These are phyloP conservation scores for Phytophthora colocasiae DNA, from an alignment of 352 stramenopile species.

Conservation along the genomic window DNA sequence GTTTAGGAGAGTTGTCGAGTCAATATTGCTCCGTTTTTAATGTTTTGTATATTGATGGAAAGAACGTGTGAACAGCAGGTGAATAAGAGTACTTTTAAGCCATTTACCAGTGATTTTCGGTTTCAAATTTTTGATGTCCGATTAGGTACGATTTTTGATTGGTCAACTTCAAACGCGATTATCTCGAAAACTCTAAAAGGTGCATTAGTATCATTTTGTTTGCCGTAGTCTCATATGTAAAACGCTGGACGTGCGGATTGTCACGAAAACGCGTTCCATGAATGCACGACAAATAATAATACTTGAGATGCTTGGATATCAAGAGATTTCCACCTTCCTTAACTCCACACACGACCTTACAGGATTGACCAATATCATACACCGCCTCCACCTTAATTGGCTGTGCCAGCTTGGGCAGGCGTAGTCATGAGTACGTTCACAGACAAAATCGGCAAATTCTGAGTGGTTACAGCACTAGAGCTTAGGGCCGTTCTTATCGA, in stretches of 20 bases:
- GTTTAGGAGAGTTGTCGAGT: too few species aligned
- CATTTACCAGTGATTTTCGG: too few species aligned
- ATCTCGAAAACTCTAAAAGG: too few species aligned
- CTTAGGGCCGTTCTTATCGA: neutral
- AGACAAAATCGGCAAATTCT: neutral
- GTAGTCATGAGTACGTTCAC: conserved; percentile 3
- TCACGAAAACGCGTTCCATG: conserved; percentile 8
- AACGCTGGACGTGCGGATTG: neutral
- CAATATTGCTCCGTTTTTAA: too few species aligned
- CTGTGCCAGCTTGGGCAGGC: neutral
- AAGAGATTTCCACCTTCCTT: conserved; percentile 1
- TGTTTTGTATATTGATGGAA: too few species aligned
- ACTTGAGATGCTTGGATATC: conserved; percentile 2
- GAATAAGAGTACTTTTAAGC: too few species aligned
- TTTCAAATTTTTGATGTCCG: too few species aligned
- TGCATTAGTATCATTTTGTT: too few species aligned
- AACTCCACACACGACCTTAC: conserved; percentile 3
- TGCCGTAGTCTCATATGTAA: too few species aligned
- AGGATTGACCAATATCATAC: conserved; percentile 6
- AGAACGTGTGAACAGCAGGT: too few species aligned
- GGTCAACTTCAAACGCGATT: too few species aligned
- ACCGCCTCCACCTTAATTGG: neutral
- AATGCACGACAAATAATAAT: conserved; percentile 17
- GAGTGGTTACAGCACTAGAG: neutral
- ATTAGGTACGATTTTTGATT: too few species aligned